Evolutionary conservation across 805 yeast species (phyloP), one percentile per base, ranked within the genome.

Genomic region (Cyberlindnera mrakii): DNA sequence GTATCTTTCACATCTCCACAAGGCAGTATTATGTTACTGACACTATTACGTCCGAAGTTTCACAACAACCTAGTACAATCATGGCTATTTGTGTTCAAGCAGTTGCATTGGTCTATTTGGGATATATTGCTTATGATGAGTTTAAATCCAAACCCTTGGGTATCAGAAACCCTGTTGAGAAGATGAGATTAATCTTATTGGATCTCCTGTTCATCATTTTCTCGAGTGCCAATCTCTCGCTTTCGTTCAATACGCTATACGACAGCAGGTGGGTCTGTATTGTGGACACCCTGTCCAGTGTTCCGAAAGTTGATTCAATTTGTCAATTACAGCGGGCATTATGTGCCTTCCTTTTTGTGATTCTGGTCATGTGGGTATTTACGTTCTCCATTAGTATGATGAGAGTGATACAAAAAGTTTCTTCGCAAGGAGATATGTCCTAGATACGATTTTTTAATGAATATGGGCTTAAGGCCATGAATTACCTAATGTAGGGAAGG

Each of bases 91-190:
- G 80, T 41, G 95, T 91, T 4, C 91, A 89, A 56, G 68, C 87
- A 25, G 70, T 80, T 48, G 96, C 96, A 3, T 64, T 87, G 20
- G 74, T 78, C 0, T 93, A 93, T 59, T 72, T 89, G 43, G 64
- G 81, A 4, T 89, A 86, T 62, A 86, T 91, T 60, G 80, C 96
- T 3, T 80, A 79, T 55, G 98, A 93, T 62, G 99, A 93, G 63
- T 91, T 87, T 63, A 75, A 82, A 19, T 95, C 96, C 13, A 84
- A 87, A 58, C 99, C 98, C 0, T 62, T 93, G 39, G 99, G 99
- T 0, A 70, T 93, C 36, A 74, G 99, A 52, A 77, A 87, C 48
- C 95, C 97, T 0, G 68, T 77, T 46, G 87, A 85, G 19, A 93
- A 93, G 60, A 75, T 93, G 70, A 74, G 85, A 55, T 72, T 91